A percentile compares a stretch with the other conserved stretches of the same genome.
phyloP scores from a whole-genome alignment of 2,329 filamentous ascomycete species.

The Aureobasidium sp. region DNA sequence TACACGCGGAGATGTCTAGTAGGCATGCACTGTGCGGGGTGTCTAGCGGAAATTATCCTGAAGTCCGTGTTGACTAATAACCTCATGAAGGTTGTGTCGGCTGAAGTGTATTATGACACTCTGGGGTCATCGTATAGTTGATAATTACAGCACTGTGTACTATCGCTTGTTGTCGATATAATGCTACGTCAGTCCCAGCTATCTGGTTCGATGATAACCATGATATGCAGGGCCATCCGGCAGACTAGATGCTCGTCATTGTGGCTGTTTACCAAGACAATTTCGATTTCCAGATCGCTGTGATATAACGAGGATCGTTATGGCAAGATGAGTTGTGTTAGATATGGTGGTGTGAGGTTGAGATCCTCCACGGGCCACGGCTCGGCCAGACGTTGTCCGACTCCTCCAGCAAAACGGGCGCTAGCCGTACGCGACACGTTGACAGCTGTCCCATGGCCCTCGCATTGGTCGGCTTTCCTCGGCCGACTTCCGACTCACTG shows the following conservation, averaged over 20 bases:
- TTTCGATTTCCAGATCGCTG: not conserved
- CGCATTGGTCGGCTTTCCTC: not conserved
- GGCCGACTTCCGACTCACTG: not conserved
- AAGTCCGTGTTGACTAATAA: too few species aligned
- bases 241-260: not conserved
- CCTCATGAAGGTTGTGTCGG: not conserved
- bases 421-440: not conserved
- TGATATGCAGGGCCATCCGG: not conserved
- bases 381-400: not conserved
- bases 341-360: not conserved
- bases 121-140: not conserved
- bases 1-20: too few species aligned
- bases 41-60: not conserved
- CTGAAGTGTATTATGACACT: not conserved
- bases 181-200: not conserved
- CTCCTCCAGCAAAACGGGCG: not conserved
- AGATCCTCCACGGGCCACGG: not conserved
- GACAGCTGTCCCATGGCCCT: not conserved
- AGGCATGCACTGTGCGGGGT: too few species aligned
- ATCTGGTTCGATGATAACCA: not conserved
- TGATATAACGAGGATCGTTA: not conserved
- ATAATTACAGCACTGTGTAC: too few species aligned
- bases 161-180: not conserved
- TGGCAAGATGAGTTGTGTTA: not conserved
- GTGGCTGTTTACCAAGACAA: not conserved